Conservation (phyloP, 2,329 filamentous ascomycete species). For the Scedosporium apiospermum region DNA sequence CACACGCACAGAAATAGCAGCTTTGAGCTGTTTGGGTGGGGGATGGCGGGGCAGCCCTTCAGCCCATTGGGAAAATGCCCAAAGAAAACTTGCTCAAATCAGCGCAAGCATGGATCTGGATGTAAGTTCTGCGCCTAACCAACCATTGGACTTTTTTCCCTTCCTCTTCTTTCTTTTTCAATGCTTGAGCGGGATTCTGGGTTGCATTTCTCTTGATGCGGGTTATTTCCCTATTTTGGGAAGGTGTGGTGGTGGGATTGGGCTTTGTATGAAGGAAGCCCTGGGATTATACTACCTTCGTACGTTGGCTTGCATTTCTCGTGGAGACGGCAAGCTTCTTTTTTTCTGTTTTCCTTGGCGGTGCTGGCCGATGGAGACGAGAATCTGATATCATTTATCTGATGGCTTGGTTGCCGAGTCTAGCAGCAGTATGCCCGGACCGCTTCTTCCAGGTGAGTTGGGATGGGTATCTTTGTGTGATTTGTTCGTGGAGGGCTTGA, state of each 20-base stretch:
- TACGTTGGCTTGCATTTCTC: too few relatives aligned
- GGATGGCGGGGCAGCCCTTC: neutral
- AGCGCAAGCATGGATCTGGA: conserved; percentile 16
- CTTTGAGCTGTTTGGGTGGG: neutral
- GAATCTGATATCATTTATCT: too few relatives aligned
- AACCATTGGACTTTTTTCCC: neutral
- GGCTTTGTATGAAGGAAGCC: too few relatives aligned
- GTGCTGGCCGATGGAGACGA: too few relatives aligned
- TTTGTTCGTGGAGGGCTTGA: too few relatives aligned
- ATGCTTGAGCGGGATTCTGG: neutral
- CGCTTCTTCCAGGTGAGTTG: too few relatives aligned
- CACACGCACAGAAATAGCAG: neutral
- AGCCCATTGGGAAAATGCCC: neutral
- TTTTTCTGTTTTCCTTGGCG: too few relatives aligned
- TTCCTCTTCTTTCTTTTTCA: neutral
- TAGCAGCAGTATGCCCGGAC: too few relatives aligned
- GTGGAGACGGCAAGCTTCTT: too few relatives aligned
- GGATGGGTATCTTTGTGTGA: too few relatives aligned
- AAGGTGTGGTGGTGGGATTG: neutral
- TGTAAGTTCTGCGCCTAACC: neutral
- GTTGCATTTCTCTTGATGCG: neutral
- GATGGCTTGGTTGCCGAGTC: too few relatives aligned
- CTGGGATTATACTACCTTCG: too few relatives aligned
- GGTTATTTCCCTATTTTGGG: neutral
- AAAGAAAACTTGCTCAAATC: conserved; percentile 32